Conservation (phyloP, 1,284 basidiomycete species). For the Marasmius oreades region DNA sequence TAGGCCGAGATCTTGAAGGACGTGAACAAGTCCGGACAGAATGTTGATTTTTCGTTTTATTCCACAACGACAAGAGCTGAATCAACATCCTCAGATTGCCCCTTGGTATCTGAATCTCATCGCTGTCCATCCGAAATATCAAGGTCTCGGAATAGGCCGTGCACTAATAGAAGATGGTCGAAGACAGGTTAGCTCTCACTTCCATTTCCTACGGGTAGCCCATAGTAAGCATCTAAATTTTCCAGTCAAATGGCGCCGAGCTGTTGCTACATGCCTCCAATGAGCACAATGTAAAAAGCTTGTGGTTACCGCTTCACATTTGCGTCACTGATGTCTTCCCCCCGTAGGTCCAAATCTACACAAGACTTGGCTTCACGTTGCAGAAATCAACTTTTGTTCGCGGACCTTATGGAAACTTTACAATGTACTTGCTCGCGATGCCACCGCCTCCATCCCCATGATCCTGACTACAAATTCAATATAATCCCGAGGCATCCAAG, state of each 20-base stretch:
- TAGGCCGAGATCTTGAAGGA: neutral
- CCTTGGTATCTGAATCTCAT: constrained; percentile 1
- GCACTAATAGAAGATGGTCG: neutral
- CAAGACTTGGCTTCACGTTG: neutral
- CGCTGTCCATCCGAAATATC: neutral
- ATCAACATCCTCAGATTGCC: neutral
- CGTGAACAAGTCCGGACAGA: neutral
- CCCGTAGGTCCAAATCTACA: neutral
- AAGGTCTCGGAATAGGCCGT: neutral
- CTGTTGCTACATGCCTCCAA: neutral
- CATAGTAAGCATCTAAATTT: neutral
- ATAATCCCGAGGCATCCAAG: neutral
- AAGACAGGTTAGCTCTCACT: neutral
- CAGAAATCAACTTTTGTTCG: neutral
- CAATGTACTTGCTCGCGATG: neutral
- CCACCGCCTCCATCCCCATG: neutral
- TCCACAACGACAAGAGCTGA: neutral
- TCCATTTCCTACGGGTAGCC: neutral
- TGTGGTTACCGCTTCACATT: neutral
- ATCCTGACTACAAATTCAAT: neutral
- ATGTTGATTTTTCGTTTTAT: neutral
- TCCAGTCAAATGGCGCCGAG: neutral
- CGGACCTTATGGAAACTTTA: neutral
- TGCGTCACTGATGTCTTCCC: neutral
- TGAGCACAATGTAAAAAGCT: neutral